Base-by-base conservation (phyloP, 768 basidiomycete species). In the Lentinula lateritia region DNA sequence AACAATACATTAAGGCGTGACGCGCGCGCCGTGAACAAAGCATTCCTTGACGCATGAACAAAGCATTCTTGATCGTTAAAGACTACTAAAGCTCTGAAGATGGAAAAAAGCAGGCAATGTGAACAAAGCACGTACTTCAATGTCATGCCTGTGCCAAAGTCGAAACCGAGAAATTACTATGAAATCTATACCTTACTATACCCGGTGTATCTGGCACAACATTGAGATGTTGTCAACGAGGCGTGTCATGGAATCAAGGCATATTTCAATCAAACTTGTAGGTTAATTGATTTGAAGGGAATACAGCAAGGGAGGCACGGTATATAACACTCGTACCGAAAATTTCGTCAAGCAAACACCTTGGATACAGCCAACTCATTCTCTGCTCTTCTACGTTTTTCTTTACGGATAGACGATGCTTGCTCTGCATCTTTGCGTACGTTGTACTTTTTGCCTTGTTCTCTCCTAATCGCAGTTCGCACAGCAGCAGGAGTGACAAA, bases 401-500 rank as follows among this genome's bases (percentile, higher is more conserved):
- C 87, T 68, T 85, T 85, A 69, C 95, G 83, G 62, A 75, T 76
- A 60, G 78, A 76, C 60, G 81, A 79, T 64, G 93, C 90, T 65
- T 78, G 76, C 71, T 95, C 81, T 12, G 87, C 88, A 50, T 90
- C 83, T 75, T 97, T 95, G 62, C 96, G 82, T 42, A 81, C 78
- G 59, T 83, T 84, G 74, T 98, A 98, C 74, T 86, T 94, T 62
- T 82, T 78, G 0, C 94, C 95, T 71, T 88, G 85, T 66, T 83
- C 86, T 65, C 86, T 81, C 71, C 86, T 87, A 60, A 83, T 70
- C 0, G 84, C 78, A 15, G 88, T 88, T 57, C 94, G 86, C 20
- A 90, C 81, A 8, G 89, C 86, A 10, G 93, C 83, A 5, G 97
- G 96, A 1, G 94, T 89, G 50, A 98, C 79, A 69, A 97, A 99